Conservation (phyloP, 2,329 filamentous ascomycete species). For the Peltaster fructicola region DNA sequence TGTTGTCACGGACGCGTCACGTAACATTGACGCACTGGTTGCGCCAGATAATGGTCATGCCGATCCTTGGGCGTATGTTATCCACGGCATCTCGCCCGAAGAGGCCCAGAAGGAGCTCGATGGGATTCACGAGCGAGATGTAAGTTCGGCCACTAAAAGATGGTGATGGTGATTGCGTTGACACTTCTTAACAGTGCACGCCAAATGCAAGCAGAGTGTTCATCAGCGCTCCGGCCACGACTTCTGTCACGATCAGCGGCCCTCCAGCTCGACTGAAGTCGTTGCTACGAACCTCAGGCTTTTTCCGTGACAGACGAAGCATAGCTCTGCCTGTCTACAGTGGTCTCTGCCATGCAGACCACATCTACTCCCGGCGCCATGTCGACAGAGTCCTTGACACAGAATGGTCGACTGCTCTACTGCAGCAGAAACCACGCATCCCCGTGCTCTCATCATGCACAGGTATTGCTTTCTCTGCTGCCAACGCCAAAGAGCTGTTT, state of each 20-base stretch:
- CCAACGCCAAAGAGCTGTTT: slow-evolving; percentile 9
- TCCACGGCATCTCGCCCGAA: slow-evolving; percentile 17
- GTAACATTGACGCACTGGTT: slow-evolving; percentile 24
- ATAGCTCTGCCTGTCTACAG: slow-evolving; percentile 14
- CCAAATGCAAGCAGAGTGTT: slow-evolving; percentile 12
- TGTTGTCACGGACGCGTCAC: slow-evolving; percentile 25
- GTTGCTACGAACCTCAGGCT: slow-evolving; percentile 11
- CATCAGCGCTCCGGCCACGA: slow-evolving; percentile 13
- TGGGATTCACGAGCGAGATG: slow-evolving; percentile 13
- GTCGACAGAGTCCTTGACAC: slow-evolving; percentile 13
- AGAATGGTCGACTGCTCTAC: slow-evolving; percentile 1
- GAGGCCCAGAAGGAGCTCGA: slow-evolving; percentile 25
- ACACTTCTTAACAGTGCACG: slow-evolving; percentile 2
- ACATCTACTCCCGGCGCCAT: slow-evolving; percentile 15
- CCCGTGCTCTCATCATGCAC: slow-evolving; percentile 19
- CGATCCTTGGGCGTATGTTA: slow-evolving; percentile 31
- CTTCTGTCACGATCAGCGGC: slow-evolving; percentile 16
- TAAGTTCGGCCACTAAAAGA: slow-evolving; percentile 2
- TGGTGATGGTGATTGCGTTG: background rate
- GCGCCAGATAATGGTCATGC: slow-evolving; percentile 15
- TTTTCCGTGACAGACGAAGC: slow-evolving; percentile 8
- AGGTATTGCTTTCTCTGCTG: slow-evolving; percentile 14
- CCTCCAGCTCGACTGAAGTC: slow-evolving; percentile 15
- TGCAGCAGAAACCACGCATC: slow-evolving; percentile 9
- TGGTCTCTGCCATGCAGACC: slow-evolving; percentile 15